phyloP scores from a whole-genome alignment of 2,329 filamentous ascomycete species.

The Cryphonectria radicalis region DNA sequence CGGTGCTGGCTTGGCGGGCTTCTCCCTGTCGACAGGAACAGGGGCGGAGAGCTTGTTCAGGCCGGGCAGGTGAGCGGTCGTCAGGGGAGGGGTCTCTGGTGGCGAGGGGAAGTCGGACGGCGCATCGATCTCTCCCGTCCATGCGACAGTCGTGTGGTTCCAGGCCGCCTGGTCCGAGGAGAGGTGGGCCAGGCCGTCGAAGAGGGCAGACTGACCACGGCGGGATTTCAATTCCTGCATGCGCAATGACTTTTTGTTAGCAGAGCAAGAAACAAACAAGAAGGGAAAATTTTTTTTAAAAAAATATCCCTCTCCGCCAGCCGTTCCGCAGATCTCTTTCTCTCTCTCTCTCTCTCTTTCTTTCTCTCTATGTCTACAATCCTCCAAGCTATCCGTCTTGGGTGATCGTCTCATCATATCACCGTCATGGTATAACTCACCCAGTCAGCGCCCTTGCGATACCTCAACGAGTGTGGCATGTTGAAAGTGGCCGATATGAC shows the following conservation, averaged over 20 bases:
- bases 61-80: constrained; percentile 56
- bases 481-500: constrained; percentile 70
- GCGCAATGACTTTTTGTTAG: neutral
- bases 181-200: constrained; percentile 87
- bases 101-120: constrained; percentile 50
- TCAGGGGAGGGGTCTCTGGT: constrained; percentile 52
- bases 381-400: neutral
- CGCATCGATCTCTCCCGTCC: constrained; percentile 85
- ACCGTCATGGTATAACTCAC: constrained; percentile 44
- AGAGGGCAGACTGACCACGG: constrained; percentile 86
- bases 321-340: too few species aligned
- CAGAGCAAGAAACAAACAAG: neutral
- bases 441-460: constrained; percentile 64
- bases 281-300: too few species aligned
- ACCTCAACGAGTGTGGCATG: constrained; percentile 63
- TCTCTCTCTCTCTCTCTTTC: too few species aligned
- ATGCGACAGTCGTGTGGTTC: constrained; percentile 91
- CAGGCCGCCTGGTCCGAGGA: constrained; percentile 82
- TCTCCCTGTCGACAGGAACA: constrained; percentile 69
- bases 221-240: constrained; percentile 73
- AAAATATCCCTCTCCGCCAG: neutral
- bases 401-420: neutral
- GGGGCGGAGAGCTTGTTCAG: constrained; percentile 79
- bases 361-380: neutral
- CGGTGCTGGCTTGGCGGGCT: constrained; percentile 56